Conservation (phyloP, 352 stramenopile genomes). For the Globisporangium ultimum region DNA sequence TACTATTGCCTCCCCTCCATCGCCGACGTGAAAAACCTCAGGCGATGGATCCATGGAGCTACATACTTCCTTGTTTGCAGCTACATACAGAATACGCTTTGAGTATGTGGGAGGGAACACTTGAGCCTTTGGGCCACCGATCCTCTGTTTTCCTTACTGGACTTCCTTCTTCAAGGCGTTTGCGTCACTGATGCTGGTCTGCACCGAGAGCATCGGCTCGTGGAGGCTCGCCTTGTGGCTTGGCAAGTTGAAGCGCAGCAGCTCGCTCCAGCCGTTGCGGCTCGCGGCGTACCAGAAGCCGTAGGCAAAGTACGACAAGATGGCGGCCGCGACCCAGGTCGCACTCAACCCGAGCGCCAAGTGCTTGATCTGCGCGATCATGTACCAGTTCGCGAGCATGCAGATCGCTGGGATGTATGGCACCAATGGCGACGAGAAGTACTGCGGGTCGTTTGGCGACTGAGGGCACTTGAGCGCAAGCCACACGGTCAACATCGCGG, state of each 20-base stretch:
- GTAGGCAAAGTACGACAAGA: conserved; percentile 63
- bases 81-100: too few relatives aligned
- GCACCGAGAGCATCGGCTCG: conserved; percentile 29
- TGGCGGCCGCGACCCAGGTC: conserved; percentile 41
- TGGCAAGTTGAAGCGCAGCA: conserved; percentile 33
- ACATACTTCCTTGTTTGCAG: too few relatives aligned
- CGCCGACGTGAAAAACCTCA: too few relatives aligned
- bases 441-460: conserved; percentile 19
- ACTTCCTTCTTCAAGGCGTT: too few relatives aligned
- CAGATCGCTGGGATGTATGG: conserved; percentile 50
- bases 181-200: neutral
- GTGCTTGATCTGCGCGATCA: conserved; percentile 50
- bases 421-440: conserved; percentile 51
- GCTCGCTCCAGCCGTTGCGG: conserved; percentile 32
- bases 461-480: conserved; percentile 47
- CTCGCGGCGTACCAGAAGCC: conserved; percentile 41
- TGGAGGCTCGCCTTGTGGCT: conserved; percentile 23
- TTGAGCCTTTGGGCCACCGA: too few relatives aligned
- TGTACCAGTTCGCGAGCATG: conserved; percentile 66
- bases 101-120: too few relatives aligned
- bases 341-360: conserved; percentile 32
- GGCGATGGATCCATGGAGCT: too few relatives aligned
- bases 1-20: too few relatives aligned
- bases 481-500: conserved; percentile 25
- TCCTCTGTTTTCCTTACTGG: too few relatives aligned